A percentile compares a stretch with the other conserved stretches of the same genome.
Evolutionary conservation across 2,329 filamentous ascomycete species (phyloP).

Genomic region (Alternaria consortialis): DNA sequence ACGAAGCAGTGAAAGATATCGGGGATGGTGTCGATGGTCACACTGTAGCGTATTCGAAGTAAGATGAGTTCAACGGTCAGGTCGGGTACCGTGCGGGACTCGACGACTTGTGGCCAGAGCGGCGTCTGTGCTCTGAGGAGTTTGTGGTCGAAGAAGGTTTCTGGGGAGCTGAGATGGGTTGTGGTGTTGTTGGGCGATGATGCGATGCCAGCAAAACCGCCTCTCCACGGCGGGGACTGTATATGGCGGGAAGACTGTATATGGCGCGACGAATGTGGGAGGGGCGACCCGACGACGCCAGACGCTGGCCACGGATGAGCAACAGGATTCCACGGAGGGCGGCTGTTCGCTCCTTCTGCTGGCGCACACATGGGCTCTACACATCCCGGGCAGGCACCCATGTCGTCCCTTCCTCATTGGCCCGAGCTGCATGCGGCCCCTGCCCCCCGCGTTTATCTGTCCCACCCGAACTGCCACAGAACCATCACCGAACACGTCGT

Average conservation of each 20-base stretch:
- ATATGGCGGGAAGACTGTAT: conserved; percentile 45
- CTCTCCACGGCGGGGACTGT: conserved; percentile 31
- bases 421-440: conserved; percentile 19
- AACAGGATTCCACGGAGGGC: conserved; percentile 37
- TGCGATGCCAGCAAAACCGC: conserved; percentile 30
- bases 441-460: conserved; percentile 34
- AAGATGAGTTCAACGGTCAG: conserved; percentile 2
- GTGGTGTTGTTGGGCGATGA: conserved; percentile 14
- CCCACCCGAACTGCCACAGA: conserved; percentile 26
- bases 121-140: not conserved
- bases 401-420: conserved; percentile 25
- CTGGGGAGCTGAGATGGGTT: not conserved
- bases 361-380: conserved; percentile 26
- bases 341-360: conserved; percentile 42
- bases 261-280: conserved; percentile 36
- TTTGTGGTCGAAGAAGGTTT: not conserved
- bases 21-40: conserved; percentile 33
- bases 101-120: not conserved
- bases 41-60: conserved; percentile 6
- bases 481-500: conserved; percentile 28
- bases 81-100: not conserved
- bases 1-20: conserved; percentile 18
- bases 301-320: conserved; percentile 41
- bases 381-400: conserved; percentile 17
- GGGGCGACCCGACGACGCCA: conserved; percentile 39